Evolutionary conservation across 352 stramenopile genomes (phyloP), one percentile per base, ranked within the genome.

Genomic region (Globisporangium spinosum): DNA sequence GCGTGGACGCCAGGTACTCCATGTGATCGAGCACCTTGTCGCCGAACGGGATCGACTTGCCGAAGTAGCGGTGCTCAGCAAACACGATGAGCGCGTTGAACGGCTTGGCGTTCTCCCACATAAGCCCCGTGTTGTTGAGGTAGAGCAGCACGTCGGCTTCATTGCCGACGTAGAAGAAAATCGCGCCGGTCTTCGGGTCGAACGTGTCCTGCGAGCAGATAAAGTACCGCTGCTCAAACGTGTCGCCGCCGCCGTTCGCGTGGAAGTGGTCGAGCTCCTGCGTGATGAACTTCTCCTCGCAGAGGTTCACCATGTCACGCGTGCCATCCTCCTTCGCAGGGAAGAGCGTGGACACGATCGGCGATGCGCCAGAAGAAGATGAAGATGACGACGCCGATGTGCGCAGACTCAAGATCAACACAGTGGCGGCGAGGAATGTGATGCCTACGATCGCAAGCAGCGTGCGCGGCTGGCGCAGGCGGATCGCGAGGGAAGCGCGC

Each of bases 191-290:
- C 74, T 57, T 57, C 22, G 51, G 22, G 22, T 57, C 22, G 51
- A 58, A 58, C 12, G 51, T 58, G 4, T 58, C 51, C 13, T 34
- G 23, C 23, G 53, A 58, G 70, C 90, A 97, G 29, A 97, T 77
- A 70, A 97, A 98, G 74, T 96, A 97, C 58, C 92, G 85, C 70
- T 97, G 80, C 69, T 89, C 67, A 73, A 89, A 97, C 9, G 73
- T 94, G 53, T 25, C 27, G 75, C 71, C 22, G 76, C 80, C 53
- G 15, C 74, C 73, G 53, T 58, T 58, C 22, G 79, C 74, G 61
- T 82, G 74, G 68, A 92, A 94, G 74, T 94, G 84, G 71, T 92
- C 86, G 61, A 94, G 80, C 62, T 76, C 78, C 78, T 94, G 86
- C 34, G 76, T 84, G 65, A 92, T 85, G 70, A 78, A 91, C 23